A percentile compares a stretch with the other conserved stretches of the same genome.
Evolutionary conservation across 139 green algal genomes (phyloP).

Genomic region (Micractinium sp.): DNA sequence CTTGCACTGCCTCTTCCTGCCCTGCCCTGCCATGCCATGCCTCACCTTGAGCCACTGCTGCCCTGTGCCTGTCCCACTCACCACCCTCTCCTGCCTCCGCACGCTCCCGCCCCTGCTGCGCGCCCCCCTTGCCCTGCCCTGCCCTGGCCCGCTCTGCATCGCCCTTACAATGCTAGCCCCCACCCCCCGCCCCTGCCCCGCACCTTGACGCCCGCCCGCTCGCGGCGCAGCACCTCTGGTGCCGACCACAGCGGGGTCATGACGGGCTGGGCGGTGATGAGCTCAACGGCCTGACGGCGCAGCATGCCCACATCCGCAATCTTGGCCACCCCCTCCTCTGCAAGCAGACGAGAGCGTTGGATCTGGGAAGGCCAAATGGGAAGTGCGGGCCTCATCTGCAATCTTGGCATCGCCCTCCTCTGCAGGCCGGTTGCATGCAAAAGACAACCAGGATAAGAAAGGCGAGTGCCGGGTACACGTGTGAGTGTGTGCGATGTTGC

Average conservation of each 20-base stretch:
- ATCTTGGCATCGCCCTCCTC: constrained; percentile 80
- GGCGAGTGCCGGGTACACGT: not conserved
- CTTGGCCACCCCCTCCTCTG: constrained; percentile 77
- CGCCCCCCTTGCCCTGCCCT: no score
- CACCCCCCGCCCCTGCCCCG: not conserved
- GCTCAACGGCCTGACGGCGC: constrained; percentile 82
- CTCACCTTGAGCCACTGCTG: not conserved
- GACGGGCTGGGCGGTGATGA: constrained; percentile 85
- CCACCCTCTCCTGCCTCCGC: no score
- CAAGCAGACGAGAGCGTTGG: not conserved
- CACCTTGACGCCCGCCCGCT: constrained; percentile 70
- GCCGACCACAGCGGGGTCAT: constrained; percentile 82
- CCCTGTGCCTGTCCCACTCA: no score
- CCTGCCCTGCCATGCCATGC: not conserved
- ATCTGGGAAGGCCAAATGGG: no score
- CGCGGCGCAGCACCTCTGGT: constrained; percentile 75
- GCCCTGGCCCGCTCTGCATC: no score
- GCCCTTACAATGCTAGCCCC: no score
- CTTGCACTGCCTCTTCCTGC: not conserved
- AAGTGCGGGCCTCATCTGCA: constrained; percentile 60
- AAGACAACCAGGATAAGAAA: no score
- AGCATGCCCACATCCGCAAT: constrained; percentile 82
- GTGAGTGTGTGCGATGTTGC: not conserved
- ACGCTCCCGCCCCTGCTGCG: no score
- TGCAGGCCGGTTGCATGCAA: constrained; percentile 14